Percentiles rank a stretch among this genome's conserved stretches.
These are phyloP conservation scores for Saccharomycopsis fermentans DNA, from an alignment of 805 yeast genomes.

Conservation along the genomic window DNA sequence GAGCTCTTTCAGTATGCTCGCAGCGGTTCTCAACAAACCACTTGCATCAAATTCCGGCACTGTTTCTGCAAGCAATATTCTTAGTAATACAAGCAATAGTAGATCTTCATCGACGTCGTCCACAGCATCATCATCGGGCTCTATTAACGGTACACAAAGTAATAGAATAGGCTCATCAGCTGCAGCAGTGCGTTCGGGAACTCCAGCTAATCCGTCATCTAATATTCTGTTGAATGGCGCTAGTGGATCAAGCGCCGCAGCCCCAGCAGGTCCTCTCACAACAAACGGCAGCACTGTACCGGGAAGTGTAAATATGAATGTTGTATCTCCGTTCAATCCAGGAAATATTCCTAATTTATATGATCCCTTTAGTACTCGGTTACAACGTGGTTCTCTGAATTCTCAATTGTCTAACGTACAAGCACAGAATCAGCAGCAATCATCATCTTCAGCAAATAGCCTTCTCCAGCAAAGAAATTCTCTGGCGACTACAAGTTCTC, in stretches of 20 bases:
- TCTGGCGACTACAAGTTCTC: background rate
- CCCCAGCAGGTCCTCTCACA: background rate
- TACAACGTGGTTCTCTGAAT: background rate
- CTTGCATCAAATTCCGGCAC: background rate
- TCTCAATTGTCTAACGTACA: background rate
- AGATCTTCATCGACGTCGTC: slow-evolving; percentile 1
- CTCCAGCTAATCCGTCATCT: background rate
- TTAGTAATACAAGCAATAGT: background rate
- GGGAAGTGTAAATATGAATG: background rate
- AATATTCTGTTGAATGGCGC: background rate
- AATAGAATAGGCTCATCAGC: background rate
- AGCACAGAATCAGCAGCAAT: background rate
- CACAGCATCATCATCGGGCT: background rate
- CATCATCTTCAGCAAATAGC: background rate
- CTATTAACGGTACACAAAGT: background rate
- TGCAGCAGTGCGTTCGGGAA: background rate
- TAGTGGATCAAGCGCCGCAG: background rate
- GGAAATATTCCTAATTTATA: background rate
- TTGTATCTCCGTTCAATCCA: background rate
- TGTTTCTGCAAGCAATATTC: background rate
- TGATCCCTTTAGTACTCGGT: background rate
- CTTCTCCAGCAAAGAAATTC: background rate
- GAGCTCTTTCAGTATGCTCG: slow-evolving; percentile 1
- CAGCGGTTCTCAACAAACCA: background rate
- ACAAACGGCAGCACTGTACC: background rate